phyloP scores from a whole-genome alignment of 73 alveolate species.

The Uronychia binucleata region DNA sequence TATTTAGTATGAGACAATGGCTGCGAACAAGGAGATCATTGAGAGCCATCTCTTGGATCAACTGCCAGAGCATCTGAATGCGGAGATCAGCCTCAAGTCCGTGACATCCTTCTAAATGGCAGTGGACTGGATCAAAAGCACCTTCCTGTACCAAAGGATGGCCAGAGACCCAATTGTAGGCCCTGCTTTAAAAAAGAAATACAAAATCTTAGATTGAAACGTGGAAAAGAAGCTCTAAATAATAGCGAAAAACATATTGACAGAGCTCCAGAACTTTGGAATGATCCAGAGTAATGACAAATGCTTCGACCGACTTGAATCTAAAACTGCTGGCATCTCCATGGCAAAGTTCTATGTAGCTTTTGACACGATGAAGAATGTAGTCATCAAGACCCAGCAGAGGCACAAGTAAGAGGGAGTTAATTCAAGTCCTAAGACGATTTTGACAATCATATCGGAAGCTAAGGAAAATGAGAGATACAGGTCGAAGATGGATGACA shows the following conservation, averaged over 20 bases:
- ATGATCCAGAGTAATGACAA: slow-evolving; percentile 50
- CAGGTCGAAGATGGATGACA: slow-evolving; percentile 62
- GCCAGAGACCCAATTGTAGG: slow-evolving; percentile 32
- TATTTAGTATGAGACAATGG: background rate
- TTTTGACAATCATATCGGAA: slow-evolving; percentile 56
- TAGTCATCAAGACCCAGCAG: slow-evolving; percentile 44
- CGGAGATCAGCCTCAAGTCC: slow-evolving; percentile 59
- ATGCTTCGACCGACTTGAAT: slow-evolving; percentile 20
- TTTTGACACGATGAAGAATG: slow-evolving; percentile 66
- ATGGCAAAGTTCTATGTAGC: slow-evolving; percentile 66
- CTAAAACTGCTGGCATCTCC: slow-evolving; percentile 56
- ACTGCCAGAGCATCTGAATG: slow-evolving; percentile 70
- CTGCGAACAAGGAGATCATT: slow-evolving; percentile 23
- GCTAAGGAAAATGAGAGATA: slow-evolving; percentile 58
- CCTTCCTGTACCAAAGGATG: slow-evolving; percentile 68
- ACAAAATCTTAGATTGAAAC: slow-evolving; percentile 38
- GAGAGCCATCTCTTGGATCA: slow-evolving; percentile 64
- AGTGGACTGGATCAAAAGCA: slow-evolving; percentile 65
- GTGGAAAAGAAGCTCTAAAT: slow-evolving; percentile 51
- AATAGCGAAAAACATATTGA: slow-evolving; percentile 50
- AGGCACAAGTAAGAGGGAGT: slow-evolving; percentile 35
- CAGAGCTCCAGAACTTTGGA: slow-evolving; percentile 54
- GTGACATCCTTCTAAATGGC: slow-evolving; percentile 53
- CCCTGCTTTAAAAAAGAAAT: slow-evolving; percentile 56
- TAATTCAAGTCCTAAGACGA: slow-evolving; percentile 10